Percentiles rank a stretch among this genome's conserved stretches.
These are phyloP conservation scores for Oryza coarctata DNA, from an alignment of 176 grass and related monocot genomes.

Conservation along the genomic window DNA sequence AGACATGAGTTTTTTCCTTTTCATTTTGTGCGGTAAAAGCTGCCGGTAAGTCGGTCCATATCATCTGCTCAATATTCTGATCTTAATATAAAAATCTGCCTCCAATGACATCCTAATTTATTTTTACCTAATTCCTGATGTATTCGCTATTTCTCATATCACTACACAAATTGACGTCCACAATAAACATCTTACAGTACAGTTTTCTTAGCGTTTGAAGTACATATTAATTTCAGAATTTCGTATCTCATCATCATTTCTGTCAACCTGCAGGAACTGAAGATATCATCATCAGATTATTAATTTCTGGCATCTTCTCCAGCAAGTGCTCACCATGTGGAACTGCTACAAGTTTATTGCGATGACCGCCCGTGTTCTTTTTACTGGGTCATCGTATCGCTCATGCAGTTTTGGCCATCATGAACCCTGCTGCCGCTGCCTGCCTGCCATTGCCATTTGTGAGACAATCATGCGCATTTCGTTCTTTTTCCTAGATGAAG, in stretches of 20 bases:
- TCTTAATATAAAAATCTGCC: background rate
- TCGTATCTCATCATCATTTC: background rate
- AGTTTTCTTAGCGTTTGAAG: constrained; percentile 2
- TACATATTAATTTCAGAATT: background rate
- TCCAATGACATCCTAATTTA: background rate
- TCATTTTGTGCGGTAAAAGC: background rate
- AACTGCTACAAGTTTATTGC: background rate
- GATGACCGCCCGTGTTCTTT: background rate
- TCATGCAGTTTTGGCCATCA: constrained; percentile 7
- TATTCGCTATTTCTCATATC: background rate
- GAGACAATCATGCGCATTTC: constrained; percentile 16
- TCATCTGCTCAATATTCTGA: background rate
- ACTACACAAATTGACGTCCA: background rate
- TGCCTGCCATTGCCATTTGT: background rate
- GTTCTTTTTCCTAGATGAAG: constrained; percentile 8
- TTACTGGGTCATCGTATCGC: background rate
- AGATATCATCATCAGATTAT: background rate
- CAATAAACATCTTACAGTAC: background rate
- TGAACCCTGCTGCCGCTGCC: background rate
- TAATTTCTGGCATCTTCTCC: background rate
- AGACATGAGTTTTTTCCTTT: background rate
- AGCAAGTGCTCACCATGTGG: constrained; percentile 10
- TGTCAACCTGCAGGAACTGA: constrained; percentile 35
- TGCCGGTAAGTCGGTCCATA: background rate
- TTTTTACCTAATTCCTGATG: background rate